Base-by-base conservation (phyloP, 2,329 filamentous ascomycete genomes). In the Chlorencoelia australis region DNA sequence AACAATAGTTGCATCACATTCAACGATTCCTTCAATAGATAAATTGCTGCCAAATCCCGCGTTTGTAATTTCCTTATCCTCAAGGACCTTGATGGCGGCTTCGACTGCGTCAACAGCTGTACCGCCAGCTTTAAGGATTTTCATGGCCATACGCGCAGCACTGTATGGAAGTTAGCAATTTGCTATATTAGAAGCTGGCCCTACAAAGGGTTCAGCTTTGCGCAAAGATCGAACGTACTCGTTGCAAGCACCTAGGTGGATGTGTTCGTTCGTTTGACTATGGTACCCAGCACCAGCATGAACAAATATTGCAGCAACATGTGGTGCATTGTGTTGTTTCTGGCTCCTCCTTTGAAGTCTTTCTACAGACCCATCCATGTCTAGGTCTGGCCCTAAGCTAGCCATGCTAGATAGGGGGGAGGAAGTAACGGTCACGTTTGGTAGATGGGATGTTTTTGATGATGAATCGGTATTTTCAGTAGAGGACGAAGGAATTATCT, bases 221-320 rank as follows among this genome's bases (percentile, higher is more conserved):
- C n/a, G n/a, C n/a, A 20, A 32, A 11, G 40, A 37, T 19, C 27
- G 24, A 29, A 67, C 85, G 62, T 67, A 95, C 89, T 89, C 80
- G 53, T 82, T 80, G 59, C 91, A 96, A 27, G 87, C 87, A 52
- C 79, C 69, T 7, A 98, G 71, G 55, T 98, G 91, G 24, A 83
- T 69, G 38, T 71, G 67, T 57, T 98, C 88, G 55, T 96, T 96
- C 42, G 82, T 74, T 16, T 74, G 67, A 55, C 87, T 95, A 59
- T 98, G 91, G 52, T 85, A 98, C 4, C 91, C 91, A 11, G 91
- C 91, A 21, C 91, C 91, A 24, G 89, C 91, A 60, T 98, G 91
- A 29, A 98, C 80, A 59, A 94, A 96, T 35, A 98, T 89, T 41
- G 86, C 87, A 39, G 76, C 76, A 7, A 76, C 62, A 30, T 46